Evolutionary conservation across 139 green algal species (phyloP).

Genomic region (Chlamydomonas sp.): DNA sequence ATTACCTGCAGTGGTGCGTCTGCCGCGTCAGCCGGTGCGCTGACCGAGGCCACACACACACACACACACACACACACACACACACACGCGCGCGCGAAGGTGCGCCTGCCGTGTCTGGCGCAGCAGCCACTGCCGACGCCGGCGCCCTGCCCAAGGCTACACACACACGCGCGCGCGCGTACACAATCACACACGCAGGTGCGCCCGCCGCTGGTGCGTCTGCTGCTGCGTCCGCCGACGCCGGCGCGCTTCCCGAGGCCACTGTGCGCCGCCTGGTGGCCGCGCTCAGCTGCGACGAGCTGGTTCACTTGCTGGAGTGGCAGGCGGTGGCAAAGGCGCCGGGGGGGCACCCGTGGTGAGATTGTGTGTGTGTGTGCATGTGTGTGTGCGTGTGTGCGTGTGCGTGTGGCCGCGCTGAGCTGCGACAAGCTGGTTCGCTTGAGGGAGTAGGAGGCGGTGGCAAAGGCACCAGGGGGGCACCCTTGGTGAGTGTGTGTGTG

Average conservation of each 20-base stretch:
- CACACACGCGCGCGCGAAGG: no score
- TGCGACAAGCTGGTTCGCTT: slow-evolving; percentile 42
- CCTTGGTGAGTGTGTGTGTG: slow-evolving; percentile 26
- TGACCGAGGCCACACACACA: no score
- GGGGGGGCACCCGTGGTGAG: slow-evolving; percentile 16
- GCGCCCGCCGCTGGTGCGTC: background rate
- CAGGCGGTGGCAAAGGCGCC: slow-evolving; percentile 19
- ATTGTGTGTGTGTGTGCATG: no score
- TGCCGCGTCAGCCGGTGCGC: no score
- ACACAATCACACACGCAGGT: no score
- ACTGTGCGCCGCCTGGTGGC: slow-evolving; percentile 24
- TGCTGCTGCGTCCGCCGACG: background rate
- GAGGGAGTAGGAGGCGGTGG: slow-evolving; percentile 50
- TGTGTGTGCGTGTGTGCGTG: no score
- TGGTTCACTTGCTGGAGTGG: slow-evolving; percentile 53
- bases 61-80: no score
- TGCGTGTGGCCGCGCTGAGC: slow-evolving; percentile 28
- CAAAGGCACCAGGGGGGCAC: background rate
- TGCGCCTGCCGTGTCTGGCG: no score
- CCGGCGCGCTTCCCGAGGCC: background rate
- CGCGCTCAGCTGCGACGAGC: slow-evolving; percentile 35
- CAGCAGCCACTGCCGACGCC: no score
- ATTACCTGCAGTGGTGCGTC: no score
- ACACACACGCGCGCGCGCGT: no score
- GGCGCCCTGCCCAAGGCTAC: no score